Base-by-base conservation (phyloP, 106 monocot species). In the Acanthochlamys bracteata region DNA sequence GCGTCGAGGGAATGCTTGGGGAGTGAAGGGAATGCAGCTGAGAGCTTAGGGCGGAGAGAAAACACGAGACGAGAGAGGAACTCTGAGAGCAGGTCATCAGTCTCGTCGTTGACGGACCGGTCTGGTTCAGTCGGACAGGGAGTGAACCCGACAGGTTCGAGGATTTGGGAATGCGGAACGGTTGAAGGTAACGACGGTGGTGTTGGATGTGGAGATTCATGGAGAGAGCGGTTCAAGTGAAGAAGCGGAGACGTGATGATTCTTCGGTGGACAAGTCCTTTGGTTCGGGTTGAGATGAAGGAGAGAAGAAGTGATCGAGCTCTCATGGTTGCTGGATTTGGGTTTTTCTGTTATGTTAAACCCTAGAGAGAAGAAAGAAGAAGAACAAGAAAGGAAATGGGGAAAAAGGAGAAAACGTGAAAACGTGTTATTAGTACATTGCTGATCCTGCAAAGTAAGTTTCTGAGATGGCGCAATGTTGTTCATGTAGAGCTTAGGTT, bases 11-110 rank as follows among this genome's bases (percentile, higher is more conserved):
- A 78, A 0, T 69, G 24, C 23, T 71, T 73, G 23, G 56, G 39
- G 51, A 77, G 41, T 25, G 42, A 54, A 0, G 92, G 92, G 66
- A 68, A 86, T 45, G 92, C 76, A 16, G 74, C 78, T 39, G 68
- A 20, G 68, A 96, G 82, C 71, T 80, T 80, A 25, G 69, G 65
- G 21, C 77, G 71, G 75, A 98, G 83, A 24, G 61, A 64, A 39
- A 55, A 71, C 20, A 82, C 88, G 72, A 98, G 85, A 43, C 98
- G 84, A 20, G 92, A 88, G 57, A 98, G 85, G 74, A 98, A 98
- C 24, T 98, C 98, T 77, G 80, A 77, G 76, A 79, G 80, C 57
- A 65, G 65, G 1, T 65, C 74, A 68, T 82, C 79, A 13, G 60
- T 68, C n/a, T 53, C 56, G 4, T 76, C 73, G 14, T 14, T 24